Conservation (phyloP, 306 rosid genomes). For the Ormosia semicastrata region DNA sequence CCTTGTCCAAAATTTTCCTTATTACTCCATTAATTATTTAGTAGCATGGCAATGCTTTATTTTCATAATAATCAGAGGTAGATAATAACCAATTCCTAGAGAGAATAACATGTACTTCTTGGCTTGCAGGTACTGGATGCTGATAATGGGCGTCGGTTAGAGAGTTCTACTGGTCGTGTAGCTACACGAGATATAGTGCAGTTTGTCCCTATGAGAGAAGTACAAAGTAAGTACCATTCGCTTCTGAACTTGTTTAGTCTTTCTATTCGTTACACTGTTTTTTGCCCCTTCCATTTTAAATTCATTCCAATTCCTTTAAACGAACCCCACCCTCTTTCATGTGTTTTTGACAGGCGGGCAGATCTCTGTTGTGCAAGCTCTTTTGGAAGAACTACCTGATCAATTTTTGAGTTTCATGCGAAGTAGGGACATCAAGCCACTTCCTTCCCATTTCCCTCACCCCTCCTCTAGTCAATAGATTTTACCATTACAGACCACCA, state of each 20-base stretch:
- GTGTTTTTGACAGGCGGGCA: conserved; percentile 45
- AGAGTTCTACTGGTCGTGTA: conserved; percentile 64
- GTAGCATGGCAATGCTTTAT: neutral
- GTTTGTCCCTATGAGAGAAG: conserved; percentile 79
- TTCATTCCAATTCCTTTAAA: neutral
- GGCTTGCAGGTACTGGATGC: conserved; percentile 74
- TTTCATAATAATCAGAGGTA: neutral
- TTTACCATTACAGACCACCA: neutral
- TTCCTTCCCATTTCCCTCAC: conserved; percentile 5
- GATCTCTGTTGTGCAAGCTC: conserved; percentile 64
- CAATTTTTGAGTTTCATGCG: conserved; percentile 77
- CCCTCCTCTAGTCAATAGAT: neutral
- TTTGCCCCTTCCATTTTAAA: neutral
- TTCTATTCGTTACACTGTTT: neutral
- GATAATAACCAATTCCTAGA: neutral
- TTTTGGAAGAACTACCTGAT: conserved; percentile 77
- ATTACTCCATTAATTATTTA: neutral
- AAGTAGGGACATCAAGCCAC: conserved; percentile 56
- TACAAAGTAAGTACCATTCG: conserved; percentile 51
- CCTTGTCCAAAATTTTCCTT: neutral
- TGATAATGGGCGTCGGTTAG: conserved; percentile 60
- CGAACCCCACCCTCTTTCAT: neutral
- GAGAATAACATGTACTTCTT: conserved; percentile 13
- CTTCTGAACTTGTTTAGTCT: neutral
- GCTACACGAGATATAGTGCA: conserved; percentile 86